Evolutionary conservation across 75 land plant genomes (phyloP), one percentile per base, ranked within the genome.

Genomic region (Selaginella tamariscina): DNA sequence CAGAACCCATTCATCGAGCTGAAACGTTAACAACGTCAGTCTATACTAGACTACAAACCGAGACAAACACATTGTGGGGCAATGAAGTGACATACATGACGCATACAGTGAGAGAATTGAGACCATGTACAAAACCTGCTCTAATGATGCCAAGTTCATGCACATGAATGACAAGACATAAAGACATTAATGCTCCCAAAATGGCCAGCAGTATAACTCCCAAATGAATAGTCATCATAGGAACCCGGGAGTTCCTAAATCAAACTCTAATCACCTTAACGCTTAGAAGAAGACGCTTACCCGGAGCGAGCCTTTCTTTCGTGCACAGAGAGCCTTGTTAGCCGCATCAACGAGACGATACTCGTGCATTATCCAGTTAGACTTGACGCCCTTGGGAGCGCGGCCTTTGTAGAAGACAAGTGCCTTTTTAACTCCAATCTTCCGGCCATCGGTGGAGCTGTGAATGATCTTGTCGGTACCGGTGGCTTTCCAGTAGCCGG

Each of bases 401-500:
- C 26, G 21, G 8, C 62, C 62, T 59, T 59, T 26, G 62, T 59
- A 59, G 23, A 59, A 59, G 26, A 59, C 62, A 9, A 59, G 62
- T 8, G 62, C 62, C 62, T 59, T 59, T 21, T 59, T 59, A 5
- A 59, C 62, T 23, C 62, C 62, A 21, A 59, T 26, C 26, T 59
- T 59, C 26, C 24, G 8, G 62, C 62, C 62, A n/a, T 21, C 23
- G 26, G 27, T 21, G 27, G 21, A 23, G 21, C 26, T 26, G 26
- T 59, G 62, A 5, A 59, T 59, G 18, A 27, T 21, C 62, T 59
- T 59, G 49, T 59, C 62, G 8, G 62, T 59, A 23, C 62, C 62
- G 8, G 62, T 59, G 62, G 62, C 62, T 59, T 59, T 59, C 62
- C 62, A 59, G 62, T 59, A 59, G 62, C 62, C 62, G 5, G 26